Base-by-base conservation (phyloP, 1,139 yeast species). In the Taphrina deformans region DNA sequence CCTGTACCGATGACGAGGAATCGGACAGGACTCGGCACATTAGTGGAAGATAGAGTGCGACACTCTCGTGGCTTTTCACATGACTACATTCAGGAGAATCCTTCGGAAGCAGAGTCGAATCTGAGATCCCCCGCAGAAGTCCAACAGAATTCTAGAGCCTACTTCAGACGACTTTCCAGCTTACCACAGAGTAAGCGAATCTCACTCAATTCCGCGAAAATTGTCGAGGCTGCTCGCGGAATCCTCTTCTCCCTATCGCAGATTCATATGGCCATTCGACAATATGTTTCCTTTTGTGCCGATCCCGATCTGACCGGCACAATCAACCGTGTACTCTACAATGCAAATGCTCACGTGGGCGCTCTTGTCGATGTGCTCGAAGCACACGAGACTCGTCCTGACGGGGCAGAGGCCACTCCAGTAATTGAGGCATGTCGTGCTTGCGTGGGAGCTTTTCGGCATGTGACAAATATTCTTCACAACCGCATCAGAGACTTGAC, bases 131-230 rank as follows among this genome's bases (percentile, higher is more conserved):
- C 63, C 5, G 63, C 63, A 14, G 63, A 59, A 31, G 63, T 59
- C 12, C 63, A 59, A 31, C 66, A 63, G 33, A 56, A 61, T 27
- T 52, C 67, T 6, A 52, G 62, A 46, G 91, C 89, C 41, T 87
- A 87, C 72, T 87, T 87, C 73, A 80, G 88, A 70, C 79, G 95
- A 67, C 75, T 88, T 56, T 86, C 93, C 1, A 85, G 88, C 0
- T 75, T 88, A 35, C 88, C 86, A 27, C 93, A 86, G 70, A 60
- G 66, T 21, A 67, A 80, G 79, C 55, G 50, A 18, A 26, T 48
- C 50, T 24, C 46, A 60, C 24, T 65, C 64, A 27, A 55, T 67
- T 62, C 69, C 16, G 66, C 58, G 31, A 64, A 70, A 35, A 65
- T 73, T n/a, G 70, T 75, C 3, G 78, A 75, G 55, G 72, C 78